Conservation (phyloP, 176 grass and related monocot species). For the Carex scoparia region DNA sequence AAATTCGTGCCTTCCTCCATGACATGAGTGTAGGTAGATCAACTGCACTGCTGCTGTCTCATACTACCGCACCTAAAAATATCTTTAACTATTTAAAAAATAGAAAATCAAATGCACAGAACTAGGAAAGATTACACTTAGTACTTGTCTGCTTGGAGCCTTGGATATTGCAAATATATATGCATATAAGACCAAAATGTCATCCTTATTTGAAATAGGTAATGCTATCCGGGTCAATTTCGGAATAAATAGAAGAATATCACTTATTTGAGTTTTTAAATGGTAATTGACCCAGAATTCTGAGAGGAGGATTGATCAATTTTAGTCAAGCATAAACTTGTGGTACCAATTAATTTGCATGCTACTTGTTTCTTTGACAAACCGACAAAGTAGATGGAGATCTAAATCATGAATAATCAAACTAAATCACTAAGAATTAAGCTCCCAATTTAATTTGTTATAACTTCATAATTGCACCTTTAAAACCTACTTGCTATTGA, state of each 20-base stretch:
- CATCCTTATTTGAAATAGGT: neutral
- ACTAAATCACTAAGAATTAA: neutral
- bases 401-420: neutral
- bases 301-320: neutral
- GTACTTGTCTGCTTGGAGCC: too few relatives aligned
- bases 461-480: neutral
- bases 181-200: too few relatives aligned
- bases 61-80: neutral
- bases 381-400: neutral
- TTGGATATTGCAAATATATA: too few relatives aligned
- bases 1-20: too few relatives aligned
- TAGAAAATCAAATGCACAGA: too few relatives aligned
- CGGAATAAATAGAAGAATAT: neutral
- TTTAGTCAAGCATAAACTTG: neutral
- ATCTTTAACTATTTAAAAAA: too few relatives aligned
- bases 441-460: neutral
- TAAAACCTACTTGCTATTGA: neutral
- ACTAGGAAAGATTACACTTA: too few relatives aligned
- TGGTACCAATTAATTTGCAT: neutral
- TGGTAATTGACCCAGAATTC: conserved; percentile 3
- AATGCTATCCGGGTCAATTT: neutral
- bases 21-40: too few relatives aligned
- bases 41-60: neutral
- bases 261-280: neutral
- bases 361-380: neutral